These are phyloP conservation scores for Kondoa subrosea DNA, from an alignment of 768 basidiomycete genomes.

Conservation along the genomic window DNA sequence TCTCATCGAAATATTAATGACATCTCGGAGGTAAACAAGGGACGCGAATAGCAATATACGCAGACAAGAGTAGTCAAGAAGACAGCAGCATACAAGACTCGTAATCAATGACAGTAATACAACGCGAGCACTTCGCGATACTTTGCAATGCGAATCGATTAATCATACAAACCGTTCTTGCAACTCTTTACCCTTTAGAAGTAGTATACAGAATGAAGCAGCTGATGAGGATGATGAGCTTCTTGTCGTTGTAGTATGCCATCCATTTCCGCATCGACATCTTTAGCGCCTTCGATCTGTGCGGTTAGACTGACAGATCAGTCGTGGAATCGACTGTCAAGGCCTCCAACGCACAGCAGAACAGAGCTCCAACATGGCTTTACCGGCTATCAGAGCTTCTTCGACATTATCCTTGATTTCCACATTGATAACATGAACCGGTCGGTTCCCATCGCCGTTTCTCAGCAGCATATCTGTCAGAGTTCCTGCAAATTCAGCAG, in stretches of 20 bases:
- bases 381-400: constrained; percentile 89
- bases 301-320: background rate
- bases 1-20: too few species aligned
- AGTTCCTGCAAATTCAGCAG: constrained; percentile 1
- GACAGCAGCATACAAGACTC: too few species aligned
- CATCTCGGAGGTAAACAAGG: too few species aligned
- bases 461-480: constrained; percentile 60
- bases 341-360: constrained; percentile 53
- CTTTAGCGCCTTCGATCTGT: constrained; percentile 68
- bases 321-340: constrained; percentile 14
- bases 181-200: constrained; percentile 57
- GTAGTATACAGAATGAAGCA: constrained; percentile 79
- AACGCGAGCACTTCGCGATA: too few species aligned
- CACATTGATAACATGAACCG: constrained; percentile 90
- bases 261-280: constrained; percentile 83
- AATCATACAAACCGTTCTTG: too few species aligned
- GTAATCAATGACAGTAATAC: too few species aligned
- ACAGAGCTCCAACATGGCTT: constrained; percentile 81
- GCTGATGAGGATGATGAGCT: constrained; percentile 75
- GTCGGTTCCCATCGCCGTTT: constrained; percentile 80
- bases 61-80: too few species aligned
- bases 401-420: constrained; percentile 99
- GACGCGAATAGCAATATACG: too few species aligned
- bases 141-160: too few species aligned
- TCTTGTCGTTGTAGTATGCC: constrained; percentile 66